Evolutionary conservation across 108 stramenopile genomes (phyloP).

Genomic region (Stephanodiscus minutulus): DNA sequence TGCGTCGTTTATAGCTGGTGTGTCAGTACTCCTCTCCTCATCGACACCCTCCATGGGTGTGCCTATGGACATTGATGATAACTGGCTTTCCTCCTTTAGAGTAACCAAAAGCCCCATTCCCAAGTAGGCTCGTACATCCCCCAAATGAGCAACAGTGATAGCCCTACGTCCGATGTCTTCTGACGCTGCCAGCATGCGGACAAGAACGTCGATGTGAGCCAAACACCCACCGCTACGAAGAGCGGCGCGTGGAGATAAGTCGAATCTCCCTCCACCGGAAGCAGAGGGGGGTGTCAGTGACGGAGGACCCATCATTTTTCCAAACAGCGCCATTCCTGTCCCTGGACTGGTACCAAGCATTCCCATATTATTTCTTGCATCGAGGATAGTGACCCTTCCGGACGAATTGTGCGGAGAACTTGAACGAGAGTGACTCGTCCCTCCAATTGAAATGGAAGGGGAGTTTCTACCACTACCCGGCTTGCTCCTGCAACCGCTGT

Average conservation of each 20-base stretch:
- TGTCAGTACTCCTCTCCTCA: conserved; percentile 52
- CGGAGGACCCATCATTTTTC: conserved; percentile 55
- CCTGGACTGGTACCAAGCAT: conserved; percentile 91
- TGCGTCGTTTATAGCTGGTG: conserved; percentile 1
- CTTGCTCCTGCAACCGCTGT: conserved; percentile 39
- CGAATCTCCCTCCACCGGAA: conserved; percentile 23
- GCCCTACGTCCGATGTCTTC: conserved; percentile 89
- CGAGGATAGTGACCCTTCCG: conserved; percentile 46
- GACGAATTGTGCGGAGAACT: conserved; percentile 27
- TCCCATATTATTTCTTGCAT: conserved; percentile 53
- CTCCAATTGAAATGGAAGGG: conserved; percentile 24
- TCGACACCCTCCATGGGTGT: conserved; percentile 80
- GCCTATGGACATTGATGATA: conserved; percentile 55
- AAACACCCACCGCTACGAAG: conserved; percentile 48
- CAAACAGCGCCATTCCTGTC: conserved; percentile 82
- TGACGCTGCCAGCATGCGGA: conserved; percentile 76
- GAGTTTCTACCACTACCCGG: conserved; percentile 37
- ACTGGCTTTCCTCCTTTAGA: conserved; percentile 49
- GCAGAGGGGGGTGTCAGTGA: conserved; percentile 15
- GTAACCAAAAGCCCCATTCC: conserved; percentile 73
- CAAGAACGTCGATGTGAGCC: conserved; percentile 66
- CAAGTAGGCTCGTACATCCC: conserved; percentile 79
- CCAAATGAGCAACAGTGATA: conserved; percentile 86
- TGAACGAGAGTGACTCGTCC: conserved; percentile 12
- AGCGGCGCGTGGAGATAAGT: conserved; percentile 39